A percentile compares a stretch with the other conserved stretches of the same genome.
Conservation (phyloP, 148 eudicot genomes). For the Agrostemma githago region DNA sequence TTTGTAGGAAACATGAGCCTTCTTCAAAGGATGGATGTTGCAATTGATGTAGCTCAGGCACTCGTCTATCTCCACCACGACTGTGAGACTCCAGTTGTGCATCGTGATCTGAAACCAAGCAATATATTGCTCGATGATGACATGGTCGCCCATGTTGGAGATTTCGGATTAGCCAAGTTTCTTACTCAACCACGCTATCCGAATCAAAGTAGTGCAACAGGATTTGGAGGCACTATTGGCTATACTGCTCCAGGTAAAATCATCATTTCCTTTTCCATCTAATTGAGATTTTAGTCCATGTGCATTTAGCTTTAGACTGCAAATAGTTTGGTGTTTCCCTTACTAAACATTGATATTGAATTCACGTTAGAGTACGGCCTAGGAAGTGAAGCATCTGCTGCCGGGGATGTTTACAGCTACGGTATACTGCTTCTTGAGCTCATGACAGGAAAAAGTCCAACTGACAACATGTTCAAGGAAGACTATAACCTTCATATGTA, state of each 20-base stretch:
- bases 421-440: constrained; percentile 19
- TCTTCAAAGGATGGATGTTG: constrained; percentile 13
- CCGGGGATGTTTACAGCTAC: constrained; percentile 19
- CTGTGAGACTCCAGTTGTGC: constrained; percentile 17
- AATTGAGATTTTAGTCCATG: neutral
- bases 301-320: too few relatives aligned
- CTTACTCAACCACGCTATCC: constrained; percentile 9
- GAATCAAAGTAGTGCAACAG: constrained; percentile 16
- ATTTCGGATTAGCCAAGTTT: constrained; percentile 15
- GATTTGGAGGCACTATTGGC: constrained; percentile 7
- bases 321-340: neutral
- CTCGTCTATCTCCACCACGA: constrained; percentile 32
- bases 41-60: constrained; percentile 27
- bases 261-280: constrained; percentile 28
- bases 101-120: constrained; percentile 37
- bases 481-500: constrained; percentile 15
- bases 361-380: constrained; percentile 12
- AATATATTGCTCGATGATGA: constrained; percentile 23
- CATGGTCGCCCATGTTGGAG: constrained; percentile 17
- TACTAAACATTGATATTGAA: neutral
- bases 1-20: constrained; percentile 13
- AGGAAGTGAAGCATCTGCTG: neutral
- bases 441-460: constrained; percentile 19
- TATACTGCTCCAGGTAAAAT: constrained; percentile 12
- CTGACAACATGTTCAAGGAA: constrained; percentile 16